phyloP scores from a whole-genome alignment of 2,329 filamentous ascomycete species.

The Trichoderma hamatum region DNA sequence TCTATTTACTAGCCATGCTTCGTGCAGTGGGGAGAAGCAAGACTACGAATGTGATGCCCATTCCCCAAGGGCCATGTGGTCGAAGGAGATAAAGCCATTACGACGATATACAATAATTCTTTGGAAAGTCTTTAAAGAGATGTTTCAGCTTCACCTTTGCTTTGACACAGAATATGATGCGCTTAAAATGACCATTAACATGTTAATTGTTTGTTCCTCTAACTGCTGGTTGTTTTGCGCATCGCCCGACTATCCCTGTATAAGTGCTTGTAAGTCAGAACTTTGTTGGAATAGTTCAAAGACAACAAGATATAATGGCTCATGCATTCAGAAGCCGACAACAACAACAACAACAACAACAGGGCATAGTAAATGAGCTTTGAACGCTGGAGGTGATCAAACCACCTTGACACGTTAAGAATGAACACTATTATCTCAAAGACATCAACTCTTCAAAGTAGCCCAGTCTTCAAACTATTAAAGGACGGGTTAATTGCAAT shows the following conservation, averaged over 20 bases:
- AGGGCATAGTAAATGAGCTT: not conserved
- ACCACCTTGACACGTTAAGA: not conserved
- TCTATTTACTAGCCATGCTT: not conserved
- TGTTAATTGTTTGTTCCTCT: not conserved
- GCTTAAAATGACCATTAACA: not conserved
- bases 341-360: too few relatives aligned
- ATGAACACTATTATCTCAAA: not conserved
- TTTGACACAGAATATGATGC: not conserved
- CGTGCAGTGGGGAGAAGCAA: not conserved
- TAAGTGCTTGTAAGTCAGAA: too few relatives aligned
- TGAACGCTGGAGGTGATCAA: not conserved
- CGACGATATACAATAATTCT: not conserved
- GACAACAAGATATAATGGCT: not conserved
- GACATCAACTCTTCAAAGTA: not conserved
- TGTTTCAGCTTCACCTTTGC: not conserved
- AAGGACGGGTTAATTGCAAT: not conserved
- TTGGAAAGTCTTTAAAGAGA: constrained; percentile 11
- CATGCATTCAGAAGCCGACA: not conserved
- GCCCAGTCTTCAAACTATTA: not conserved
- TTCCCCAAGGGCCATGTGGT: not conserved
- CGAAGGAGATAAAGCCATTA: not conserved
- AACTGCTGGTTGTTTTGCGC: not conserved
- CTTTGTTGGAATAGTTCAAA: not conserved
- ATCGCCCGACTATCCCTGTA: not conserved
- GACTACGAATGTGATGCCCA: not conserved